Evolutionary conservation across 768 basidiomycete genomes (phyloP), one percentile per base, ranked within the genome.

Genomic region (Russula virescens): DNA sequence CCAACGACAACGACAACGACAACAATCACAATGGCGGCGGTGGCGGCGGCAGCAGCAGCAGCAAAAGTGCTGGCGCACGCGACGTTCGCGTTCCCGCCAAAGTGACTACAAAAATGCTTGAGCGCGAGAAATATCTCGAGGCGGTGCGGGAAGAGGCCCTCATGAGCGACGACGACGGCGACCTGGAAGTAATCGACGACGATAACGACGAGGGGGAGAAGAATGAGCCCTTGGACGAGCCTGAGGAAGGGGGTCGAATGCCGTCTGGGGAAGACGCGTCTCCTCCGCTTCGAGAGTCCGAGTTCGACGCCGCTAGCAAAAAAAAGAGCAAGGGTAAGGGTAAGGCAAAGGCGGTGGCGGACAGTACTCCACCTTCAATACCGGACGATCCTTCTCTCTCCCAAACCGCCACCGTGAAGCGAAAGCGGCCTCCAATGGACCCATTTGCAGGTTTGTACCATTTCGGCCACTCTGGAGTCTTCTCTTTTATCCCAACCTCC

Each of bases 21-120:
- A 61, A 31, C 31, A 8, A 31, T 31, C n/a, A n/a, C n/a, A n/a
- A n/a, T n/a, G n/a, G n/a, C n/a, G n/a, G n/a, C n/a, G n/a, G n/a
- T n/a, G n/a, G 58, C 42, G 55, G 53, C 14, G 56, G 62, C 28
- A 63, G 61, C 8, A 42, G 34, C 34, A 35, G 34, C 34, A 35
- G 34, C 34, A 35, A 10, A 5, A 11, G 2, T 14, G 38, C 38
- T 52, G 18, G 56, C 57, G 2, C 58, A 49, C n/a, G n/a, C 18
- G 3, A 19, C 42, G 68, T 45, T 23, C 76, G 67, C 52, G 75
- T 83, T 13, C 82, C 84, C 0, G 70, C 77, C 23, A 85, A 83
- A 70, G 71, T 87, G 16, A 91, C 89, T 3, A 77, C 75, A 66
- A 91, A 91, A 73, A 91, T 90, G 87, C 68, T 77, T n/a, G 85